Evolutionary conservation across 192 early-diverging fungal genomes (phyloP), one percentile per base, ranked within the genome.

Genomic region (Coemansia aciculifera): DNA sequence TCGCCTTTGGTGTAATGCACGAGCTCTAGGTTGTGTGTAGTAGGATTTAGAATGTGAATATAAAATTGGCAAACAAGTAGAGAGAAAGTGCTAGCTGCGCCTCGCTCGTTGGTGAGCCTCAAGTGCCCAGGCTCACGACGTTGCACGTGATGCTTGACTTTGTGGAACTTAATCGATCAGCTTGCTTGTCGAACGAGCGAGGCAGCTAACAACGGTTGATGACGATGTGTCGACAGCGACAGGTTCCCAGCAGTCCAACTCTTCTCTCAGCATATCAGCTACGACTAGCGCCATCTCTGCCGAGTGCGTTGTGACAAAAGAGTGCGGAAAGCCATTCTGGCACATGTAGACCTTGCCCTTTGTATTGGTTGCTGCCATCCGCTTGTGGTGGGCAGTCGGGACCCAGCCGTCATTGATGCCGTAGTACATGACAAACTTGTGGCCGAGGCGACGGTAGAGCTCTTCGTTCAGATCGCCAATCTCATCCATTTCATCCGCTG

Each of bases 371-470:
- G 76, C 54, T 23, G 67, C 71, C 89, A 95, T 91, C 63, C 87
- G 84, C 13, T 87, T 76, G 74, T 87, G 89, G 59, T 91, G 88
- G 8, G 85, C 76, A 31, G 81, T 65, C 1, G 94, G 93, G 34
- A 88, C 89, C 95, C 95, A 97, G 44, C 83, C 68, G 66, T 97
- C 95, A 37, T 75, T 74, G 19, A 69, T 71, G 6, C 90, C 89
- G 71, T 92, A 97, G 67, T 94, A 95, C 66, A 95, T 85, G 27
- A 92, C 84, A 39, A 91, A 87, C 66, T 90, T 91, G 19, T 84
- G 75, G 1, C 86, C 74, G 59, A 88, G 68, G 19, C 64, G 65
- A 17, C 74, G 46, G 54, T 93, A 87, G 46, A 90, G 83, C 37
- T 88, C 87, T 32, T 83, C 80, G 60, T 95, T 90, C 54, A 95